A percentile compares a stretch with the other conserved stretches of the same genome.
These are phyloP conservation scores for Pulveroboletus ravenelii DNA, from an alignment of 768 basidiomycete species.

Conservation along the genomic window DNA sequence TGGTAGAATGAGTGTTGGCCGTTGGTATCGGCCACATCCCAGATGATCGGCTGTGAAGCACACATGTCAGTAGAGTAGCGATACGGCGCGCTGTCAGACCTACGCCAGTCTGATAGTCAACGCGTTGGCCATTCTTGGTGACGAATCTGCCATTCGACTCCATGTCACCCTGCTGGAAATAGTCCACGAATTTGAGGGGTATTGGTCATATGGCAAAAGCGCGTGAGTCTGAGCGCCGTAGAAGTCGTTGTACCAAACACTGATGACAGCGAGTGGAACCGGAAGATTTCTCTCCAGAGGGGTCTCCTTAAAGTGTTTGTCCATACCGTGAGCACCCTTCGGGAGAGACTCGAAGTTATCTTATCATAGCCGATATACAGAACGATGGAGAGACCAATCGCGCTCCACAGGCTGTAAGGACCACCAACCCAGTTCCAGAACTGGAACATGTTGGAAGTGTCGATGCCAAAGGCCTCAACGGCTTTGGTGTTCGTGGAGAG, in stretches of 20 bases:
- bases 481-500: slow-evolving; percentile 94
- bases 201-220: slow-evolving; percentile 96
- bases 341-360: slow-evolving; percentile 90
- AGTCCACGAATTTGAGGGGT: slow-evolving; percentile 98
- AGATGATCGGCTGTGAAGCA: slow-evolving; percentile 80
- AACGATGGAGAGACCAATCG: slow-evolving; percentile 93
- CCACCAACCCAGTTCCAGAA: slow-evolving; percentile 99
- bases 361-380: slow-evolving; percentile 91
- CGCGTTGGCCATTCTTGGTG: slow-evolving; percentile 89
- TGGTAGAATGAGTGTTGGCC: slow-evolving; percentile 99
- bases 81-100: slow-evolving; percentile 24
- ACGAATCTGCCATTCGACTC: slow-evolving; percentile 98
- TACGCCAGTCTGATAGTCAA: slow-evolving; percentile 95
- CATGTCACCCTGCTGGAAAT: slow-evolving; percentile 99
- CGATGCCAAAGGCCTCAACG: slow-evolving; percentile 91
- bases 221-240: slow-evolving; percentile 95
- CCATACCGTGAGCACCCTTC: slow-evolving; percentile 94
- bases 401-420: slow-evolving; percentile 96
- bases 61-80: not conserved
- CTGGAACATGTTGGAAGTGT: slow-evolving; percentile 92
- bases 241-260: slow-evolving; percentile 99
- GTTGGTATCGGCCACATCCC: slow-evolving; percentile 98
- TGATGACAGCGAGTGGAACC: slow-evolving; percentile 81
- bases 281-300: slow-evolving; percentile 89
- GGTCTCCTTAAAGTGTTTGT: slow-evolving; percentile 90